phyloP scores from a whole-genome alignment of 495 filamentous ascomycete species.

The Tuber umbilicatum region DNA sequence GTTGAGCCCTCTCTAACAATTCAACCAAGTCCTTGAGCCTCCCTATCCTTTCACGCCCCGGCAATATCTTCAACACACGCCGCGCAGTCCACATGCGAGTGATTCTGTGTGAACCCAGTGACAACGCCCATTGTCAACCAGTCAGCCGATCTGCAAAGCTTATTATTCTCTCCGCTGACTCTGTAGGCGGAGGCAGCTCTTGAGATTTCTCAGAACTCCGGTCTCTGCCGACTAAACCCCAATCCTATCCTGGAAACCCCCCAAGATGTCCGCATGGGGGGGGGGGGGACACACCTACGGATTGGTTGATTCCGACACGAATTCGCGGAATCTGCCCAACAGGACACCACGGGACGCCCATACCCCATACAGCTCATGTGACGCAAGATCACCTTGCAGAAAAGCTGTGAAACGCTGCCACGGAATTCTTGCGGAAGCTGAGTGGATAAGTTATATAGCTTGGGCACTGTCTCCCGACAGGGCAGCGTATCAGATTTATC shows the following conservation, averaged over 20 bases:
- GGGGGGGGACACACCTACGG: neutral
- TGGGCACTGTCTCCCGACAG: neutral
- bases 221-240: neutral
- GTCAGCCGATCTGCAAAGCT: neutral
- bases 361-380: neutral
- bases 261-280: neutral
- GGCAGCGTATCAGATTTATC: neutral
- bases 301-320: neutral
- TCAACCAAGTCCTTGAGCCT: neutral
- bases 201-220: neutral
- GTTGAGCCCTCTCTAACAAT: neutral
- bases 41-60: neutral
- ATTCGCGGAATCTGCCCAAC: neutral
- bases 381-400: neutral
- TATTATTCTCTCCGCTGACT: neutral
- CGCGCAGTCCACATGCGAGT: neutral
- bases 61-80: neutral
- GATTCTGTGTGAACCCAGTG: neutral
- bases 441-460: neutral
- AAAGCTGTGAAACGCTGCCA: neutral
- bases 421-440: neutral
- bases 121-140: neutral
- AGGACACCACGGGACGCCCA: neutral
- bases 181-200: neutral
- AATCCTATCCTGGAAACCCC: neutral